Evolutionary conservation across 2,329 filamentous ascomycete species (phyloP).

Genomic region (Hypoxylon sp.): DNA sequence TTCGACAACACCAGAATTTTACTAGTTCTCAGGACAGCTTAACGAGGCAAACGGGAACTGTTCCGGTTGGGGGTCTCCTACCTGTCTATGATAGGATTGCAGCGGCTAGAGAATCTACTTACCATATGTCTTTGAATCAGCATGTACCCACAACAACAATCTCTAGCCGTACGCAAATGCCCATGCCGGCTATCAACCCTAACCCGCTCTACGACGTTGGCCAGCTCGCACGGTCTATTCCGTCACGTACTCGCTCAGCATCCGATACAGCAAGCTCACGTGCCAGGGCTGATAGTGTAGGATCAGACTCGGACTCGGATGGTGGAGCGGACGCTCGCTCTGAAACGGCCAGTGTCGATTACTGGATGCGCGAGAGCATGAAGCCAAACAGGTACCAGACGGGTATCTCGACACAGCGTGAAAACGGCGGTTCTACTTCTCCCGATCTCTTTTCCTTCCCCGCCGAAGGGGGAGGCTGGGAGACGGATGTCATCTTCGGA

Average conservation of each 20-base stretch:
- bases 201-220: conserved; percentile 49
- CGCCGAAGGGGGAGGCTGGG: conserved; percentile 61
- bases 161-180: conserved; percentile 51
- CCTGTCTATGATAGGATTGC: conserved; percentile 48
- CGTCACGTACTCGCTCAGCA: conserved; percentile 63
- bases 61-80: conserved; percentile 45
- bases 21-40: conserved; percentile 52
- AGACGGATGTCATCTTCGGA: conserved; percentile 64
- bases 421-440: conserved; percentile 54
- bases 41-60: conserved; percentile 31
- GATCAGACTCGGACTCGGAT: conserved; percentile 65
- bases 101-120: conserved; percentile 45
- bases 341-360: conserved; percentile 66
- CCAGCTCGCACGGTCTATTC: conserved; percentile 49
- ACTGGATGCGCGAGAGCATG: conserved; percentile 70
- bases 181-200: conserved; percentile 49
- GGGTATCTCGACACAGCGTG: conserved; percentile 25
- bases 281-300: conserved; percentile 61
- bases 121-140: conserved; percentile 46
- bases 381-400: conserved; percentile 56
- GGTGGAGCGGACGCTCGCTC: conserved; percentile 59
- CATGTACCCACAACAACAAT: conserved; percentile 55
- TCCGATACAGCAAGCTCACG: conserved; percentile 63
- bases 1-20: conserved; percentile 54
- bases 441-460: conserved; percentile 72